Evolutionary conservation across 2,329 filamentous ascomycete genomes (phyloP).

Genomic region (Trichoderma afroharzianum): DNA sequence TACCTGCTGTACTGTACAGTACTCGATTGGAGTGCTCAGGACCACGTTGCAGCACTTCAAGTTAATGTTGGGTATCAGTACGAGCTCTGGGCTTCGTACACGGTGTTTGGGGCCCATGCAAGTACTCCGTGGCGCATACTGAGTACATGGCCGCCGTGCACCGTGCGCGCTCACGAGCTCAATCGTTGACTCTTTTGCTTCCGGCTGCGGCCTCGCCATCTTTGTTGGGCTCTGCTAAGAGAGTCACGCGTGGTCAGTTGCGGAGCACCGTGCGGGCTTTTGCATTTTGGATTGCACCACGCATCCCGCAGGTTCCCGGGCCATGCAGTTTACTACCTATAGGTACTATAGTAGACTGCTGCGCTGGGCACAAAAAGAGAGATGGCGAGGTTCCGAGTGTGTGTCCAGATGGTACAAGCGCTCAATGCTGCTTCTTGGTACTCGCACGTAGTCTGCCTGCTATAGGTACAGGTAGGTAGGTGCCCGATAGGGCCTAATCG

Average conservation of each 20-base stretch:
- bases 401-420: background rate
- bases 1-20: background rate
- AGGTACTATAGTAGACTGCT: no score
- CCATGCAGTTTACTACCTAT: constrained; percentile 3
- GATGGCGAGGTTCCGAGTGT: background rate
- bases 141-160: background rate
- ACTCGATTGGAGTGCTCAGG: background rate
- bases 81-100: background rate
- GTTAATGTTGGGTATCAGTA: constrained; percentile 1
- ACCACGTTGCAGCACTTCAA: background rate
- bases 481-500: background rate
- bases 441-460: no score
- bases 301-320: constrained; percentile 5
- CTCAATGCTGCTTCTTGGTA: no score
- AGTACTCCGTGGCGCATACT: constrained; percentile 9
- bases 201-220: background rate
- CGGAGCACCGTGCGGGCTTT: constrained; percentile 15
- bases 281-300: background rate
- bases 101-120: constrained; percentile 15
- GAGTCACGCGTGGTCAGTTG: constrained; percentile 12
- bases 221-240: background rate
- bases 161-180: background rate
- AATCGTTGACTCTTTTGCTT: background rate
- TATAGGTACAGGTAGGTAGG: no score
- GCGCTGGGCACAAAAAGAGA: background rate